Evolutionary conservation across 345 rosid species (phyloP).

Genomic region (Pseudoturritis turrita): DNA sequence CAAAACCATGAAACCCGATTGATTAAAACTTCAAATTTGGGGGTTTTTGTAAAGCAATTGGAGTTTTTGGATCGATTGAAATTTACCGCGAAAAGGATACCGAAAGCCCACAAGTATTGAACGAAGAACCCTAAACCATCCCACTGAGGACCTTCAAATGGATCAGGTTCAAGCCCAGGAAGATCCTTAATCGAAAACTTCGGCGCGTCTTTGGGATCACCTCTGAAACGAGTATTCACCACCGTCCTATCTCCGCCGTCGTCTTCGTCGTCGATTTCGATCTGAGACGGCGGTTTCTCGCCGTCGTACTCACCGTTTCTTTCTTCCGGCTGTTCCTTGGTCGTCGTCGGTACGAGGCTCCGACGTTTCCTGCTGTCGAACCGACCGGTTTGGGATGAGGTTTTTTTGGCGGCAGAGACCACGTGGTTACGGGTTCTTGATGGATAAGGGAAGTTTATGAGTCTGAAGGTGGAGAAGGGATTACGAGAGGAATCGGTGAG

Average conservation of each 20-base stretch:
- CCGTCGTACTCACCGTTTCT: neutral
- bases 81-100: slow-evolving; percentile 70
- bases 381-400: slow-evolving; percentile 59
- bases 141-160: slow-evolving; percentile 86
- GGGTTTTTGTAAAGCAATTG: neutral
- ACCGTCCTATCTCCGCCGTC: slow-evolving; percentile 14
- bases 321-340: slow-evolving; percentile 23
- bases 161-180: slow-evolving; percentile 56
- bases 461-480: slow-evolving; percentile 4
- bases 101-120: slow-evolving; percentile 90
- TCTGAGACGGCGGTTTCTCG: slow-evolving; percentile 11
- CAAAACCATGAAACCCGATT: neutral
- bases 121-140: slow-evolving; percentile 78
- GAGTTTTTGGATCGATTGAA: neutral
- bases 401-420: slow-evolving; percentile 58
- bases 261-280: slow-evolving; percentile 32
- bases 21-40: neutral
- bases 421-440: slow-evolving; percentile 35
- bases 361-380: slow-evolving; percentile 65
- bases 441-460: slow-evolving; percentile 27
- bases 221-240: slow-evolving; percentile 34
- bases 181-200: slow-evolving; percentile 45
- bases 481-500: slow-evolving; percentile 7
- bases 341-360: slow-evolving; percentile 38
- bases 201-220: slow-evolving; percentile 23